Evolutionary conservation across 2,329 filamentous ascomycete species (phyloP).

Genomic region (Phialophora macrospora): DNA sequence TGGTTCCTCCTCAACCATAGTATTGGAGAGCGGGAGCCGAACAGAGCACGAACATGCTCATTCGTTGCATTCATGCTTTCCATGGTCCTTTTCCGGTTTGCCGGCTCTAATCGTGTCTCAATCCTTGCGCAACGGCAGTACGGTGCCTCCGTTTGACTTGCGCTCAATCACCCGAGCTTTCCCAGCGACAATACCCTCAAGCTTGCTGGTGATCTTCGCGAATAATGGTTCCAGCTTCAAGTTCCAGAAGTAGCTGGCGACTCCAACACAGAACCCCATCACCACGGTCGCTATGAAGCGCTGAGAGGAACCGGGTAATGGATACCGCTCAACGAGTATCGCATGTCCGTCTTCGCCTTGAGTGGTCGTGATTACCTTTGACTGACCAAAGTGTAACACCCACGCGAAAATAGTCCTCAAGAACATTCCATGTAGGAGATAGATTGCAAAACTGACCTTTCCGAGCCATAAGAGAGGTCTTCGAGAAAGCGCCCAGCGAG

Average conservation of each 20-base stretch:
- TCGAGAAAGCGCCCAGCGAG: slow-evolving; percentile 60
- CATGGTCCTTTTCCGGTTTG: not conserved
- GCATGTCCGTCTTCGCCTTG: slow-evolving; percentile 31
- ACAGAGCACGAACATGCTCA: not conserved
- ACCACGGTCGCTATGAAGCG: slow-evolving; percentile 59
- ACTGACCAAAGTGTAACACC: slow-evolving; percentile 59
- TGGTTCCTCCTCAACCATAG: not conserved
- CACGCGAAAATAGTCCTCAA: slow-evolving; percentile 65
- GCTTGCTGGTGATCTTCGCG: slow-evolving; percentile 39
- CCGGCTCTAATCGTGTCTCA: slow-evolving; percentile 6
- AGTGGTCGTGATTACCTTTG: slow-evolving; percentile 32
- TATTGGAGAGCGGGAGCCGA: not conserved
- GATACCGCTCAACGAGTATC: slow-evolving; percentile 26
- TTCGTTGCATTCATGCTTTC: not conserved
- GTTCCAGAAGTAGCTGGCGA: slow-evolving; percentile 64
- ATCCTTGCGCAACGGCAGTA: slow-evolving; percentile 32
- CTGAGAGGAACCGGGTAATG: slow-evolving; percentile 25
- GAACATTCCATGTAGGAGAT: slow-evolving; percentile 66
- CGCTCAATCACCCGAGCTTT: slow-evolving; percentile 16
- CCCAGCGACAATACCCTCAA: slow-evolving; percentile 37
- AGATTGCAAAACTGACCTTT: slow-evolving; percentile 68
- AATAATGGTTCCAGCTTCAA: slow-evolving; percentile 60
- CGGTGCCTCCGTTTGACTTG: slow-evolving; percentile 15
- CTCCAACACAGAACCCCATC: slow-evolving; percentile 66
- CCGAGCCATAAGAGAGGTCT: slow-evolving; percentile 66